A percentile compares a stretch with the other conserved stretches of the same genome.
phyloP scores from a whole-genome alignment of 2,329 filamentous ascomycete species.

The Fusarium torulosum region DNA sequence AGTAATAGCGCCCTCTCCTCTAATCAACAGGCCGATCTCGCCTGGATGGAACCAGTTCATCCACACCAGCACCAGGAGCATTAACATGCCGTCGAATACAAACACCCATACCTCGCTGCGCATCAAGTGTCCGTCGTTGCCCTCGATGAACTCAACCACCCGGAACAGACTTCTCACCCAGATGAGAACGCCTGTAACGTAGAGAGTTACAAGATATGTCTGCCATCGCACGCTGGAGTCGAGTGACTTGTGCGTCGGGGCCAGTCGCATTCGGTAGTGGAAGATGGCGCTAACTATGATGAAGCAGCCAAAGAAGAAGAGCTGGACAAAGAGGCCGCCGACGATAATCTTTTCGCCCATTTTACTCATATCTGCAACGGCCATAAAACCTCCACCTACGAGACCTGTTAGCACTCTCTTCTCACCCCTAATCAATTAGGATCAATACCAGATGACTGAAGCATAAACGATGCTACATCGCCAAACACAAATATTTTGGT shows the following conservation, averaged over 20 bases:
- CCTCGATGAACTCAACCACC: conserved; percentile 58
- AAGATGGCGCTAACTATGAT: conserved; percentile 61
- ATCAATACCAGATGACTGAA: conserved; percentile 43
- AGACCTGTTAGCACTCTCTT: not conserved
- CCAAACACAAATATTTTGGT: conserved; percentile 66
- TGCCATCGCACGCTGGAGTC: conserved; percentile 48
- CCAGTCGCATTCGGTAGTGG: conserved; percentile 51
- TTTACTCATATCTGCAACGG: conserved; percentile 32
- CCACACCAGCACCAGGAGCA: conserved; percentile 49
- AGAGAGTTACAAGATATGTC: conserved; percentile 49
- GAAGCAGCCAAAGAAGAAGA: conserved; percentile 68
- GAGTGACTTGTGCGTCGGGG: conserved; percentile 25
- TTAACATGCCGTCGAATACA: conserved; percentile 55
- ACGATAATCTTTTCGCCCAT: conserved; percentile 63
- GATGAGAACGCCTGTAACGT: conserved; percentile 52
- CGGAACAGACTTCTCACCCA: conserved; percentile 58
- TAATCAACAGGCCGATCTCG: conserved; percentile 47
- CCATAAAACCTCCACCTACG: conserved; percentile 46
- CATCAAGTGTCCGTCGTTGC: conserved; percentile 52
- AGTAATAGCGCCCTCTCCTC: conserved; percentile 38
- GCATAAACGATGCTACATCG: conserved; percentile 61
- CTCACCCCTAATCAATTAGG: too few relatives aligned
- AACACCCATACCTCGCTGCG: conserved; percentile 54
- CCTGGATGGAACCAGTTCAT: conserved; percentile 50
- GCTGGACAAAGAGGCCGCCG: conserved; percentile 65